Conservation (phyloP, 257 asterid species). For the Solanum virginianum region DNA sequence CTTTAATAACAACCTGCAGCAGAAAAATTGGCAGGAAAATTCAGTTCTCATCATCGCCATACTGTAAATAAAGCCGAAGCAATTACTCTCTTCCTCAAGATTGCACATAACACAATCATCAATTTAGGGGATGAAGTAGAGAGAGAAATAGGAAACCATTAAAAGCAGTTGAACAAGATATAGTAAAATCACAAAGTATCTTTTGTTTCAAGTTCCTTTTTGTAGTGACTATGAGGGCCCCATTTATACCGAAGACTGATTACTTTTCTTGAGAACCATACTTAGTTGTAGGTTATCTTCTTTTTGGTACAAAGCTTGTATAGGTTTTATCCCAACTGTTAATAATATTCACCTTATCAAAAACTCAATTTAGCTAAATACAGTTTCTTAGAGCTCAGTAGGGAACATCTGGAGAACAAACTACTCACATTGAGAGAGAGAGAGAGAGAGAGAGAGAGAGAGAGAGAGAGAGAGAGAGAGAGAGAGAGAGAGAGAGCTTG, state of each 20-base stretch:
- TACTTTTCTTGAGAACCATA: neutral
- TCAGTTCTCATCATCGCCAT: neutral
- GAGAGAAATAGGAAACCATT: neutral
- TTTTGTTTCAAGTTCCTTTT: neutral
- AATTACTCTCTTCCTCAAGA: neutral
- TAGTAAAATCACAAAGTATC: neutral
- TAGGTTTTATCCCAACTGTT: neutral
- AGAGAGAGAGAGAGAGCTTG: neutral
- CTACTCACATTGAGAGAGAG: neutral
- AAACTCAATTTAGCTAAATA: neutral
- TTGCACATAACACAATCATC: neutral
- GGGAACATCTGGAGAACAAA: neutral
- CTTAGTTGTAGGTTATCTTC: neutral
- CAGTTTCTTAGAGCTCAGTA: neutral
- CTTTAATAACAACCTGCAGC: slow-evolving; percentile 33
- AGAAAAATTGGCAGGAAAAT: neutral
- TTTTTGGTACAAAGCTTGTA: neutral
- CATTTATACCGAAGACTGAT: neutral
- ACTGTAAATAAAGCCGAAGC: neutral
- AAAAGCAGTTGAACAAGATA: neutral
- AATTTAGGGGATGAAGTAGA: neutral
- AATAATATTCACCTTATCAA: neutral
- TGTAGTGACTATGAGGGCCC: neutral
- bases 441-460: neutral
- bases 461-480: neutral